These are phyloP conservation scores for Cenococcum geophilum DNA, from an alignment of 495 filamentous ascomycete species.

Conservation along the genomic window DNA sequence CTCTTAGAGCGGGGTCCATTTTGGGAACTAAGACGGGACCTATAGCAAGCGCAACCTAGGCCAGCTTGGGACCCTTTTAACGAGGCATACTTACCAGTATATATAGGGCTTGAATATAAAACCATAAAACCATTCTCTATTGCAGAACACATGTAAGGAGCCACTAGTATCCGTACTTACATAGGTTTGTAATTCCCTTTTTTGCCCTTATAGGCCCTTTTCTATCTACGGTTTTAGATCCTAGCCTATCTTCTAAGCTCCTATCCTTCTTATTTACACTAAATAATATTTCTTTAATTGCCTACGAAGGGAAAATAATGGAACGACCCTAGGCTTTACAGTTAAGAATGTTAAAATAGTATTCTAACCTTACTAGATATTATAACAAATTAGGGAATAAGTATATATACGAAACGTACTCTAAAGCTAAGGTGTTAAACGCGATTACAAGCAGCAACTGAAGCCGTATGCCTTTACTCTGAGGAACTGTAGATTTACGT, in stretches of 20 bases:
- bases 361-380: background rate
- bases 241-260: background rate
- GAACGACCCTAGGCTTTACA: background rate
- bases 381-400: background rate
- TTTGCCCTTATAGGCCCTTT: background rate
- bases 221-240: background rate
- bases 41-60: too few species aligned
- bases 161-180: background rate
- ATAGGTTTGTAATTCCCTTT: background rate
- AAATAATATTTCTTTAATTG: constrained; percentile 1
- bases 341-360: background rate
- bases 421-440: background rate
- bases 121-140: background rate
- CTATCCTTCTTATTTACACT: background rate
- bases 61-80: too few species aligned
- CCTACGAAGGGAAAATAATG: background rate
- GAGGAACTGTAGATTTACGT: background rate
- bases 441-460: background rate
- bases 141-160: background rate
- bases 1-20: background rate
- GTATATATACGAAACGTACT: background rate
- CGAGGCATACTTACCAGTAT: background rate
- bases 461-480: background rate
- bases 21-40: background rate
- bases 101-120: background rate